phyloP scores from a whole-genome alignment of 495 filamentous ascomycete genomes.

The Mycothermus thermophilus region DNA sequence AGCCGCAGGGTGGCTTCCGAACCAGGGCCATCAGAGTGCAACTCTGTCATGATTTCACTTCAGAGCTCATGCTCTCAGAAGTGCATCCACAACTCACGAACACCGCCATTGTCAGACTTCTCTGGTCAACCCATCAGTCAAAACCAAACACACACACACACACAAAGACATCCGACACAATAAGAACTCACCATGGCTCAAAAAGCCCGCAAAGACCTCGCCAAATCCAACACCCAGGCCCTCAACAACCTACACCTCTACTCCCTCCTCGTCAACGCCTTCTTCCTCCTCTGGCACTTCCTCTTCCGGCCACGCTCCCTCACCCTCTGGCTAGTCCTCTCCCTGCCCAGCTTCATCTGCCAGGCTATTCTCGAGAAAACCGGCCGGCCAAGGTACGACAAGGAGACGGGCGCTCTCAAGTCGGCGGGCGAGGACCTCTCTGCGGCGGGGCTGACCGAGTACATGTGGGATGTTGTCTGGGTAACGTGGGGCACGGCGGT shows the following conservation, averaged over 20 bases:
- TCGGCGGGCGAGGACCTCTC: slow-evolving; percentile 77
- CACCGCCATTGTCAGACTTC: too few species aligned
- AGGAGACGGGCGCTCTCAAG: slow-evolving; percentile 50
- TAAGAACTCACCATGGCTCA: slow-evolving; percentile 45
- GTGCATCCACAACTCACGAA: too few species aligned
- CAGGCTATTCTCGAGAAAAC: slow-evolving; percentile 73
- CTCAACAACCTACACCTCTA: slow-evolving; percentile 71
- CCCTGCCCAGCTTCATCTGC: slow-evolving; percentile 57
- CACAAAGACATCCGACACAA: too few species aligned
- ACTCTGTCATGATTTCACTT: too few species aligned
- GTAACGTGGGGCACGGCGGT: slow-evolving; percentile 66
- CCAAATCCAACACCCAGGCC: slow-evolving; percentile 57
- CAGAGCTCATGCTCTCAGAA: too few species aligned
- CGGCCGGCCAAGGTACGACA: slow-evolving; percentile 58
- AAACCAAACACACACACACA: too few species aligned
- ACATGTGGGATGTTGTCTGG: slow-evolving; percentile 94
- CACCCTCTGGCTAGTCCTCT: slow-evolving; percentile 56
- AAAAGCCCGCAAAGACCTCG: slow-evolving; percentile 90
- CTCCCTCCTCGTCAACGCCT: slow-evolving; percentile 49
- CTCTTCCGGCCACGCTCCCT: slow-evolving; percentile 56
- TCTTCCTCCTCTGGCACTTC: slow-evolving; percentile 60
- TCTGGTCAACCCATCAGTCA: slow-evolving; percentile 1
- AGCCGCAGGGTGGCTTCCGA: too few species aligned
- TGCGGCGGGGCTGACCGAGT: slow-evolving; percentile 82
- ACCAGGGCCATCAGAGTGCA: too few species aligned